Evolutionary conservation across 208 protist genomes (phyloP), one percentile per base, ranked within the genome.

Genomic region (Acanthamoeba culbertsoni): DNA sequence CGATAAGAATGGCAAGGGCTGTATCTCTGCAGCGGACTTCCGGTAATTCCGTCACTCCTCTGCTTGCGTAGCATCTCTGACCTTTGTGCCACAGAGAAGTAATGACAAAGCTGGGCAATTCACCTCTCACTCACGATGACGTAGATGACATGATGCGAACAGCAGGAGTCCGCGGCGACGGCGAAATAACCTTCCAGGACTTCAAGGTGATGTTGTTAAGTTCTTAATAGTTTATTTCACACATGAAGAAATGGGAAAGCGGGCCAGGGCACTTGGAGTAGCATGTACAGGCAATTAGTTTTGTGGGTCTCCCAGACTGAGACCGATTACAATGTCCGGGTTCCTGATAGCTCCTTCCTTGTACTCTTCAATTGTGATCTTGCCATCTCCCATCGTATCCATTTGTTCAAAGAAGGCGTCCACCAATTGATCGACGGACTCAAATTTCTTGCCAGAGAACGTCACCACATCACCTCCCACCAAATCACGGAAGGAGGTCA

Each of bases 71-170:
- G 5, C 35, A 20, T 8, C 18, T 28, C 20, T 0, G 40, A 42
- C 31, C 62, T 8, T 18, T 31, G 33, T 31, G 6, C 2, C 28
- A 23, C 42, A 79, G 71, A 23, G 71, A 79, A 31, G 96, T 98
- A 46, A 97, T 98, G 96, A 98, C 97, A 23, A 97, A 95, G 62
- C 95, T 98, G 7, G 97, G 97, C 46, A 97, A 98, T 91, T 97
- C 96, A 93, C 95, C 71, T 14, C 40, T 98, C 35, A 95, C 95
- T 40, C 95, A 98, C 88, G 96, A 98, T 84, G 97, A 98, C 57
- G 96, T 98, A 42, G 96, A 98, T 77, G 96, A 97, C 48, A 97
- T 98, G 95, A 97, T 98, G 53, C 71, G 96, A 46, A 96, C 97
- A 86, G 97, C 97, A 23, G 57, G 40, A 26, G 86, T 96, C 33